Evolutionary conservation across 2,329 filamentous ascomycete species (phyloP).

Genomic region (Botrytis cinerea): DNA sequence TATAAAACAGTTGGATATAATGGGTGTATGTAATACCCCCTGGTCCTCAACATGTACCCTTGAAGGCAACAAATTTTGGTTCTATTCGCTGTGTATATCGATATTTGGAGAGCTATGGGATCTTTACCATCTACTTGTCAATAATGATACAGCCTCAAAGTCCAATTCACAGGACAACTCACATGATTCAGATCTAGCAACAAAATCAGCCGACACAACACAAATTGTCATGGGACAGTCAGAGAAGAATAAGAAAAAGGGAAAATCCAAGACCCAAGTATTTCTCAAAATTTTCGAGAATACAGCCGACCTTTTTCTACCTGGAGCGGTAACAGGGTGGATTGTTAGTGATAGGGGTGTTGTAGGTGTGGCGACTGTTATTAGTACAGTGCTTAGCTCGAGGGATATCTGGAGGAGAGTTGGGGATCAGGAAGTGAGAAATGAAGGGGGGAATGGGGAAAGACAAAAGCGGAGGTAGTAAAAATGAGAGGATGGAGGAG

Average conservation of each 20-base stretch:
- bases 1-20: slow-evolving; percentile 46
- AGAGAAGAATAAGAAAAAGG: not conserved
- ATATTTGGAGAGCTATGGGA: slow-evolving; percentile 43
- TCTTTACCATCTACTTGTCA: not conserved
- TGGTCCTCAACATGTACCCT: slow-evolving; percentile 52
- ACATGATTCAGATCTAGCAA: not conserved
- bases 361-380: slow-evolving; percentile 60
- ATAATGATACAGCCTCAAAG: too few species aligned
- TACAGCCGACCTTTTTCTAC: slow-evolving; percentile 62
- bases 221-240: not conserved
- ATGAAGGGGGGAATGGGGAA: not conserved
- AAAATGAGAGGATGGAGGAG: not conserved
- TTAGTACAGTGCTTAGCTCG: slow-evolving; percentile 63
- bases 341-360: slow-evolving; percentile 51
- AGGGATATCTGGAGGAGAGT: slow-evolving; percentile 61
- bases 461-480: not conserved
- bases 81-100: slow-evolving; percentile 53
- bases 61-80: slow-evolving; percentile 71
- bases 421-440: not conserved
- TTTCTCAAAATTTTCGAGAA: slow-evolving; percentile 52
- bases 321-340: slow-evolving; percentile 63
- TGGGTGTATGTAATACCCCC: slow-evolving; percentile 49
- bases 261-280: not conserved
- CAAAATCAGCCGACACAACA: not conserved
- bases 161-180: not conserved